Evolutionary conservation across 768 basidiomycete genomes (phyloP).

Genomic region (Lyophyllum shimeji): DNA sequence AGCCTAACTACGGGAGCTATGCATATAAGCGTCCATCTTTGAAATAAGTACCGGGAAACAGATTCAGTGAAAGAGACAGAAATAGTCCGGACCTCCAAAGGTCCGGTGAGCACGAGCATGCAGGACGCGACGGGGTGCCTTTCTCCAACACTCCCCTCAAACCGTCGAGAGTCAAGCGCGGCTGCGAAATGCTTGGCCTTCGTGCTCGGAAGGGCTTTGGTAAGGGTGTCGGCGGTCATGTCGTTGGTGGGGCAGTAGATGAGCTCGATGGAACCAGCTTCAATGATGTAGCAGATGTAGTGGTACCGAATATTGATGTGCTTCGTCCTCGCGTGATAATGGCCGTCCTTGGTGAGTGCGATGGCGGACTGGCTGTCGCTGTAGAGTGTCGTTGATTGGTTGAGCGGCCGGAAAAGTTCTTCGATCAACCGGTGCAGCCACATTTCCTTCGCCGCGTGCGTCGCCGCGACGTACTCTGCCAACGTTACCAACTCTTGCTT

Average conservation of each 20-base stretch:
- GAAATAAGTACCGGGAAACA: too few relatives aligned
- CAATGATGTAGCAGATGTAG: constrained; percentile 20
- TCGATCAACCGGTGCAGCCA: constrained; percentile 26
- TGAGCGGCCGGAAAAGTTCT: constrained; percentile 11
- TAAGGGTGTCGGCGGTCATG: constrained; percentile 23
- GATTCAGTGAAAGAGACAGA: too few relatives aligned
- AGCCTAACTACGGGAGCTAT: too few relatives aligned
- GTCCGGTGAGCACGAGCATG: too few relatives aligned
- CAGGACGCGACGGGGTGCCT: too few relatives aligned
- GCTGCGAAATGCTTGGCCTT: constrained; percentile 24
- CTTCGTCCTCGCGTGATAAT: constrained; percentile 4
- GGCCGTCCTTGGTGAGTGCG: background rate
- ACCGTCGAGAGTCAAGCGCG: constrained; percentile 17
- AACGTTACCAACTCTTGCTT: constrained; percentile 10
- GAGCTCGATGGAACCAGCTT: constrained; percentile 18
- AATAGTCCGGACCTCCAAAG: too few relatives aligned
- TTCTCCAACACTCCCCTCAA: constrained; percentile 26
- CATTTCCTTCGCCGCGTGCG: constrained; percentile 29
- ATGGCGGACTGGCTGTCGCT: constrained; percentile 10
- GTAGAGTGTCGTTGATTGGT: constrained; percentile 1
- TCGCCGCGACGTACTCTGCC: constrained; percentile 28
- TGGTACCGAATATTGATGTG: constrained; percentile 20
- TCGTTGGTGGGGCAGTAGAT: constrained; percentile 26
- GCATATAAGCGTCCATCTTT: too few relatives aligned
- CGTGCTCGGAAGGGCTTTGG: constrained; percentile 23